Percentiles rank a stretch among this genome's conserved stretches.
Evolutionary conservation across 768 basidiomycete species (phyloP).

Genomic region (Coprinopsis cinerea): DNA sequence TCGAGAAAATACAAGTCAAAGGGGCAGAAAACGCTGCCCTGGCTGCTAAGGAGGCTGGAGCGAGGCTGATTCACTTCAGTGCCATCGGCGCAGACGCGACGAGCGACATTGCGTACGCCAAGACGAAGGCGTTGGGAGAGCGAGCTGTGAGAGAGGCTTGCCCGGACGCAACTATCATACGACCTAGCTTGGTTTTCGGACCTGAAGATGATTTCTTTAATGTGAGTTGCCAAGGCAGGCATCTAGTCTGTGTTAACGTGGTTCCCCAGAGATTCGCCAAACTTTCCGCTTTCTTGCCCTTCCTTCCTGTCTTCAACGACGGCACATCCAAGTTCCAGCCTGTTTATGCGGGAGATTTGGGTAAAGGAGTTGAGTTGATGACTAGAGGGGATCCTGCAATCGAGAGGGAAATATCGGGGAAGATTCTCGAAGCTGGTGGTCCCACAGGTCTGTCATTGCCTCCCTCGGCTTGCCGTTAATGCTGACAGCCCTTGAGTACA

Average conservation of each 20-base stretch:
- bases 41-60: conserved; percentile 44
- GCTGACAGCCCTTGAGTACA: conserved; percentile 38
- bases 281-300: conserved; percentile 55
- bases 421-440: conserved; percentile 40
- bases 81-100: conserved; percentile 66
- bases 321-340: conserved; percentile 65
- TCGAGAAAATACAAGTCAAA: conserved; percentile 55
- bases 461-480: not conserved
- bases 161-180: conserved; percentile 52
- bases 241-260: not conserved
- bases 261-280: conserved; percentile 51
- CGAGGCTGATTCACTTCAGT: conserved; percentile 60
- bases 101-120: conserved; percentile 53
- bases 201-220: conserved; percentile 74
- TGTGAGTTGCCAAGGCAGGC: conserved; percentile 30
- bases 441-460: conserved; percentile 23
- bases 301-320: conserved; percentile 75
- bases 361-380: conserved; percentile 52
- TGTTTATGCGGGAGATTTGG: conserved; percentile 67
- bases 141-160: conserved; percentile 39
- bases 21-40: conserved; percentile 64
- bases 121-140: conserved; percentile 63
- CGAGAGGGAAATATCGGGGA: conserved; percentile 42
- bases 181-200: conserved; percentile 72
- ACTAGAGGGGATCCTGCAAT: conserved; percentile 39